These are phyloP conservation scores for Globisporangium polare DNA, from an alignment of 352 stramenopile genomes.

Conservation along the genomic window DNA sequence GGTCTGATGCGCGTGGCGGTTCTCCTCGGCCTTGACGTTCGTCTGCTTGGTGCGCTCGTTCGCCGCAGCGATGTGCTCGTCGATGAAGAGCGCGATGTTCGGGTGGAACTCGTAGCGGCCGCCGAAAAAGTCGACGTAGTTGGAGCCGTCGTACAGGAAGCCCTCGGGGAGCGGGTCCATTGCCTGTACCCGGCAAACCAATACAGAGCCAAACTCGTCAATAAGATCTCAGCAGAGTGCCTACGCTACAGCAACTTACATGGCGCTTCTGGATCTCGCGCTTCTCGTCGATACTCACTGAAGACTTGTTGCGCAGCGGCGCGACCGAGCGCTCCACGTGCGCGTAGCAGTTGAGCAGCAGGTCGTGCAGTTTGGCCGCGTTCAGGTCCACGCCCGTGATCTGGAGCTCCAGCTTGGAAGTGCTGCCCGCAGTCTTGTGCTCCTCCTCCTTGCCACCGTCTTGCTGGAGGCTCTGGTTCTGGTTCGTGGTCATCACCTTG, in stretches of 20 bases:
- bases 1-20: constrained; percentile 39
- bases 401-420: constrained; percentile 28
- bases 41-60: constrained; percentile 40
- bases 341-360: constrained; percentile 60
- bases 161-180: constrained; percentile 67
- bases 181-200: constrained; percentile 22
- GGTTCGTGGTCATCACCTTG: not conserved
- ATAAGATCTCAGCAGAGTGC: not conserved
- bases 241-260: constrained; percentile 29
- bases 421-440: too few relatives aligned
- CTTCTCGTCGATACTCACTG: constrained; percentile 58
- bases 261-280: constrained; percentile 61
- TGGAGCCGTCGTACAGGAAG: constrained; percentile 65
- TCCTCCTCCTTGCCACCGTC: too few relatives aligned
- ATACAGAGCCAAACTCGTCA: not conserved
- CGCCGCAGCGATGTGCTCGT: constrained; percentile 40
- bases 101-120: constrained; percentile 74
- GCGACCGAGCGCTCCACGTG: constrained; percentile 31
- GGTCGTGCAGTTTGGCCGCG: constrained; percentile 34
- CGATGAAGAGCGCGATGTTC: constrained; percentile 60
- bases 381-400: constrained; percentile 47
- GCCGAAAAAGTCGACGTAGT: constrained; percentile 74
- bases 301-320: constrained; percentile 36
- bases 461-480: not conserved
- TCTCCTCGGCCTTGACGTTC: constrained; percentile 48